These are phyloP conservation scores for Fraxinus baroniana DNA, from an alignment of 305 asterid genomes.

Conservation along the genomic window DNA sequence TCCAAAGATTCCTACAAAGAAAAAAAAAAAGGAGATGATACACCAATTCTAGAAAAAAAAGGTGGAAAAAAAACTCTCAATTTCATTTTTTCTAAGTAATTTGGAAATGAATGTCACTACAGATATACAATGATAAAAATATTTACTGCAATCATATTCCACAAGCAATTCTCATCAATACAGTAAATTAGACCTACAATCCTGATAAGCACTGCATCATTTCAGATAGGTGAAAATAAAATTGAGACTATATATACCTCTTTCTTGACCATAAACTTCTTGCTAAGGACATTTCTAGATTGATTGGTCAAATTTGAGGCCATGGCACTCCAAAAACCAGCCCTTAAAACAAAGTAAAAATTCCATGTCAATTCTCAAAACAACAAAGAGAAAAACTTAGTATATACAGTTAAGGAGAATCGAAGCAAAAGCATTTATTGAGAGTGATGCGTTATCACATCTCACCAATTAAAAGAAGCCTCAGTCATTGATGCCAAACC, in stretches of 20 bases:
- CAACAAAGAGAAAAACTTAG: conserved; percentile 4
- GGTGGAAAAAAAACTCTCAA: not conserved
- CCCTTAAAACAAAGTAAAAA: conserved; percentile 27
- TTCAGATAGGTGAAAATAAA: conserved; percentile 1
- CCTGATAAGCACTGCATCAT: not conserved
- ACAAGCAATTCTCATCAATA: not conserved
- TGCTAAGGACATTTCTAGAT: conserved; percentile 57
- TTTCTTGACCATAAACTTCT: conserved; percentile 41
- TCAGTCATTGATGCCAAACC: conserved; percentile 53
- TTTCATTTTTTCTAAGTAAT: not conserved
- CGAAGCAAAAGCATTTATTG: not conserved
- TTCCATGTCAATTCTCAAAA: not conserved
- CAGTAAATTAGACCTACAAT: not conserved
- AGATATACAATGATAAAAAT: not conserved
- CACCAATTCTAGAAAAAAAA: not conserved
- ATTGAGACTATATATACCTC: conserved; percentile 33
- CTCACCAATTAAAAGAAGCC: conserved; percentile 55
- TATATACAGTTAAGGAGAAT: not conserved
- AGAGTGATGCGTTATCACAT: not conserved
- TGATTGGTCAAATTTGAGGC: conserved; percentile 56
- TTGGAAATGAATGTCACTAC: not conserved
- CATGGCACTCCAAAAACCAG: conserved; percentile 63
- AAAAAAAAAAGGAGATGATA: conserved; percentile 16
- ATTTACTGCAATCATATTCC: not conserved
- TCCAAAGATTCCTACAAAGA: conserved; percentile 52